Evolutionary conservation across 164 flowering plant species (phyloP), one percentile per base, ranked within the genome.

Genomic region (Malania oleifera): DNA sequence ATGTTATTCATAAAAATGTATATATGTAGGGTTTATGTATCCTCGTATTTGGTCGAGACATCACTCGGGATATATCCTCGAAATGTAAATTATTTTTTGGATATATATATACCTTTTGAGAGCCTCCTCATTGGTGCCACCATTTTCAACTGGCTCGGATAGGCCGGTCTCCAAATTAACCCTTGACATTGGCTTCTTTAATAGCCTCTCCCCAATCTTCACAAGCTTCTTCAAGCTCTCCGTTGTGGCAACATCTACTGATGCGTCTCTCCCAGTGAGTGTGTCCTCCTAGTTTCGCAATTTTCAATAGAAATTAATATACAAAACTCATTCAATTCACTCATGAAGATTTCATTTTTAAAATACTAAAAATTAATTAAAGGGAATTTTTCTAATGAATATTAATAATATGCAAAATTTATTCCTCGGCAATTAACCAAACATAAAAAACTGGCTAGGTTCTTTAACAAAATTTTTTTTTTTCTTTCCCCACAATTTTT

Each of bases 41-140:
- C 23, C 10, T 58, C 13, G 22, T 18, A 23, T 13, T 17, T n/a
- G 15, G n/a, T n/a, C n/a, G n/a, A n/a, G n/a, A n/a, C n/a, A n/a
- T n/a, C n/a, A n/a, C n/a, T n/a, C n/a, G n/a, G n/a, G n/a, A n/a
- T n/a, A n/a, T n/a, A n/a, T n/a, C n/a, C n/a, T n/a, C n/a, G n/a
- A n/a, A n/a, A n/a, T n/a, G n/a, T n/a, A n/a, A n/a, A n/a, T n/a
- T n/a, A n/a, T n/a, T n/a, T n/a, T n/a, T n/a, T n/a, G n/a, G n/a
- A n/a, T n/a, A n/a, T n/a, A n/a, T n/a, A n/a, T n/a, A n/a, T 56
- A 75, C 77, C 68, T 76, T 52, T 18, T 65, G 25, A 73, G 60
- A 12, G 73, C 73, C 20, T 70, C 71, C 34, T 62, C 69, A 54
- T 76, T 76, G 1, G 73, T 76, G 25, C 60, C 27, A 62, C 10